Evolutionary conservation across 805 yeast genomes (phyloP).

Genomic region (Komagataella ulmi): DNA sequence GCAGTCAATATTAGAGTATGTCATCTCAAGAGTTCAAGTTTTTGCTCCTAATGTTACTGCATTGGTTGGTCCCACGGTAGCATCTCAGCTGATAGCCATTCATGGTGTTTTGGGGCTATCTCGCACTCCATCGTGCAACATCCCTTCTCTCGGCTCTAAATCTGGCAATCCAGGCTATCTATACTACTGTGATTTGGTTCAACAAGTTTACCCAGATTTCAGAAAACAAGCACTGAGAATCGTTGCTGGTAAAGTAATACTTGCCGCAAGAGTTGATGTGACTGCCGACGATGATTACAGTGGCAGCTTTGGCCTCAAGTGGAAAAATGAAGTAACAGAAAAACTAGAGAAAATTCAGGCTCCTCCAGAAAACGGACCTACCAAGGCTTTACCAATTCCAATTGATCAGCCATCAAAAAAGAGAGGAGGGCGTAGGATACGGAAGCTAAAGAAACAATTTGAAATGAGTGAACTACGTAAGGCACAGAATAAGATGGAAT

Average conservation of each 20-base stretch:
- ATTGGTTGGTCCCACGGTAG: constrained; percentile 56
- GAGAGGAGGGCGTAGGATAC: constrained; percentile 72
- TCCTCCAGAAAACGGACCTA: constrained; percentile 62
- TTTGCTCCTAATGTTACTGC: constrained; percentile 75
- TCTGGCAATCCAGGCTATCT: constrained; percentile 58
- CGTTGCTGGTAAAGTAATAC: constrained; percentile 61
- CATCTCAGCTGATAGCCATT: constrained; percentile 59
- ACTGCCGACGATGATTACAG: too few species aligned
- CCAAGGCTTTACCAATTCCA: constrained; percentile 64
- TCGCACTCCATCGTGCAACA: constrained; percentile 67
- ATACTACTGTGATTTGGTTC: constrained; percentile 46
- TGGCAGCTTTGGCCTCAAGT: constrained; percentile 43
- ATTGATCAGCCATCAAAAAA: constrained; percentile 65
- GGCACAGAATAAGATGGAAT: constrained; percentile 75
- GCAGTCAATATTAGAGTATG: constrained; percentile 31
- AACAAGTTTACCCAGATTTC: constrained; percentile 40
- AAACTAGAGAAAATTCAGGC: constrained; percentile 61
- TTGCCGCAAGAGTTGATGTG: constrained; percentile 74
- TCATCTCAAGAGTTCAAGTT: constrained; percentile 38
- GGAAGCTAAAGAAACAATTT: constrained; percentile 72
- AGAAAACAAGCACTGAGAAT: constrained; percentile 65
- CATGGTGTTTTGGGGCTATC: constrained; percentile 63
- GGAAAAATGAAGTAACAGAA: constrained; percentile 43
- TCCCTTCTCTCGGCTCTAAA: constrained; percentile 63
- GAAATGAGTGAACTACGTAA: constrained; percentile 69